phyloP scores from a whole-genome alignment of 768 basidiomycete genomes.

The Artomyces pyxidatus region DNA sequence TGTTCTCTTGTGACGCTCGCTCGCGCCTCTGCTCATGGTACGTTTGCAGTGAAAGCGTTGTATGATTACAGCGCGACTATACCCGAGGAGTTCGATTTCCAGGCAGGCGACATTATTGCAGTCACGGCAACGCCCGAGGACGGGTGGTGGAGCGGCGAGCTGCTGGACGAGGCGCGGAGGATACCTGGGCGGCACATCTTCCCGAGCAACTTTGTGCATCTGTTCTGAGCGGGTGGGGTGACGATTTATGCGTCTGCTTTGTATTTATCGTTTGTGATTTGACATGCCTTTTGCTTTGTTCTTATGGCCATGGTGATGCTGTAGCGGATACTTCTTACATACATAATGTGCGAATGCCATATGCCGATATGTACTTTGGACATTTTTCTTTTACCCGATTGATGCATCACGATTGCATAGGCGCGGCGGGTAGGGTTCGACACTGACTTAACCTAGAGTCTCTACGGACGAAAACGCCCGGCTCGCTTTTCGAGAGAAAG shows the following conservation, averaged over 20 bases:
- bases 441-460: too few relatives aligned
- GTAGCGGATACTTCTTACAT: too few relatives aligned
- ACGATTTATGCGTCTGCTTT: background rate
- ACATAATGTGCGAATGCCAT: too few relatives aligned
- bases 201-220: constrained; percentile 82
- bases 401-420: too few relatives aligned
- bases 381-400: too few relatives aligned
- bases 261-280: background rate
- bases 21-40: constrained; percentile 3
- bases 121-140: constrained; percentile 92
- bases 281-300: too few relatives aligned
- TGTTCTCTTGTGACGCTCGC: constrained; percentile 1
- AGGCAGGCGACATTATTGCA: constrained; percentile 89
- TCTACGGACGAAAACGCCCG: too few relatives aligned
- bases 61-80: constrained; percentile 82
- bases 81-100: constrained; percentile 95
- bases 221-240: constrained; percentile 41
- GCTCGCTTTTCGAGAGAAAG: too few relatives aligned
- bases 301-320: too few relatives aligned
- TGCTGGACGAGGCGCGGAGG: constrained; percentile 69
- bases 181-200: constrained; percentile 70
- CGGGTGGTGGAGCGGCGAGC: constrained; percentile 95
- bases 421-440: too few relatives aligned
- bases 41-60: constrained; percentile 67
- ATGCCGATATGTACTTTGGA: too few relatives aligned